Evolutionary conservation across 208 protist species (phyloP), one percentile per base, ranked within the genome.

Genomic region (Acanthamoeba quina): DNA sequence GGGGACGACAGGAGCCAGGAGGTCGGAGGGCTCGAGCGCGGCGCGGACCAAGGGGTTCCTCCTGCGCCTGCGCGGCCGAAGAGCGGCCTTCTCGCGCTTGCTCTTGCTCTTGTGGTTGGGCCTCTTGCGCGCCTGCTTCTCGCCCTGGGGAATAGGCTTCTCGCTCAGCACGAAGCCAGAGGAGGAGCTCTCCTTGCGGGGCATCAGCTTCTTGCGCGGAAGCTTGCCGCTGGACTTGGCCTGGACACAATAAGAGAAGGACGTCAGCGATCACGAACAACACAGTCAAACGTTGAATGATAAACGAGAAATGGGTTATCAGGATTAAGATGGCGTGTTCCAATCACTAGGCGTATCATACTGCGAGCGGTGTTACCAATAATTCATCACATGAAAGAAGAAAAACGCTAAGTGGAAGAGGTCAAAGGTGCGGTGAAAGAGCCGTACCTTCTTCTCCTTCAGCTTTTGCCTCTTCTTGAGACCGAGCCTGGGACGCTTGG

Each of bases 311-410:
- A 15, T 37, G 31, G 1, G 2, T 3, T n/a, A 41, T 72, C 64
- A 72, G 64, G 64, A 72, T 72, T 72, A 72, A 72, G 70, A 78
- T 78, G 70, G 70, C 70, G 13, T 49, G 29, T 78, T 78, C 70
- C 17, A 47, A 44, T 78, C 70, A 78, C 21, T 41, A 78, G 29
- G 26, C 60, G 60, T 15, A 24, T 78, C 70, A 78, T 34, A 78
- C 70, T 49, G 70, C 70, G 70, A 78, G 70, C 70, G 70, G 70
- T 78, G 70, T 78, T 78, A 49, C 34, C 70, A 37, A 15, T 47
- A 17, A 78, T 78, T 78, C 70, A 78, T 78, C 70, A 78, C 37
- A 31, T 31, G 24, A 13, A 66, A 29, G 11, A n/a, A 64, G 11
- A 6, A 56, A 19, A 9, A 56, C 21, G 58, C 2, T 26, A 76